Base-by-base conservation (phyloP, 768 basidiomycete genomes). In the Podaxis sp. region DNA sequence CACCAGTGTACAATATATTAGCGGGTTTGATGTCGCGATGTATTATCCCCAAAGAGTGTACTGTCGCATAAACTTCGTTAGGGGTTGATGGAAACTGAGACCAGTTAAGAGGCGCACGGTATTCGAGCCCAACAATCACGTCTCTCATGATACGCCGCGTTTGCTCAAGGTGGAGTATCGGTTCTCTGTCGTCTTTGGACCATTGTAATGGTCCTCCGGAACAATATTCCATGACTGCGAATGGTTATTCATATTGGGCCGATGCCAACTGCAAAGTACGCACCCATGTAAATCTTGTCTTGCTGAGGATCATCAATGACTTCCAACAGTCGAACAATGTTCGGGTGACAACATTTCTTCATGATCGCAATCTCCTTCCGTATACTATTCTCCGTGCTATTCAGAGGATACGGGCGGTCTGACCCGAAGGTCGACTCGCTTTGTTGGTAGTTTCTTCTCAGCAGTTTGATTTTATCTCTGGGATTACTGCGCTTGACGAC, bases 1-100 rank as follows among this genome's bases (percentile, higher is more conserved):
- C 72, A 49, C 64, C 67, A 6, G 74, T 73, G 67, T 94, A 88
- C 15, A 95, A 76, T 33, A 96, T 82, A 71, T 95, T 95, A 75
- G 92, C 89, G 8, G 94, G 94, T 72, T 96, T 95, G 70, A 96
- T 85, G 70, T 96, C 94, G 29, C 94, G 88, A 74, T 95, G 93
- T 57, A 91, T 89, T 73, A 96, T 93, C 64, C 77, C 77, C 61
- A 74, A 71, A 52, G 72, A 67, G 58, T 80, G 77, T 15, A 80
- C 78, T 80, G 56, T 24, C 41, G 6, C 55, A 33, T 17, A 47
- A 27, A 25, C 59, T 62, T 17, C 61, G 60, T 29, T 13, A 50
- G 27, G 15, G 40, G 49, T 19, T 49, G 33, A 25, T 41, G 19
- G 38, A 59, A 33, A 25, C 19, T 12, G 13, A 36, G 38, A 37